Percentiles rank a stretch among this genome's conserved stretches.
phyloP scores from a whole-genome alignment of 495 filamentous ascomycete species.

The Xylaria acuta region DNA sequence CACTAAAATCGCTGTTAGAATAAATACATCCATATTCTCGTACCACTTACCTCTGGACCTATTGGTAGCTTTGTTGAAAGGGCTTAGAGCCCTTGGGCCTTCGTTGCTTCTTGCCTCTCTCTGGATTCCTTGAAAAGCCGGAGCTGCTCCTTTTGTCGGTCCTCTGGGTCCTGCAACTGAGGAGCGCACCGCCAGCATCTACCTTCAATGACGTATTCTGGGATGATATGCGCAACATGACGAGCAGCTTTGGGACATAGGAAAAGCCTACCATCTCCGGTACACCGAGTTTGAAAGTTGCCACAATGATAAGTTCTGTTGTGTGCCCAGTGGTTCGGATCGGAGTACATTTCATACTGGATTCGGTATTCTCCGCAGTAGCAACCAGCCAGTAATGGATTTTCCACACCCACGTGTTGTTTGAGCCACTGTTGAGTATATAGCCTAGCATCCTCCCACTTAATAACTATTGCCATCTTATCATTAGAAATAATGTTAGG shows the following conservation, averaged over 20 bases:
- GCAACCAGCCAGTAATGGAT: not conserved
- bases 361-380: not conserved
- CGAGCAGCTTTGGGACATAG: not conserved
- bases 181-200: not conserved
- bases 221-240: not conserved
- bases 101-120: not conserved
- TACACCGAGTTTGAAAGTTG: not conserved
- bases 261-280: not conserved
- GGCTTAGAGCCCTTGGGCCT: not conserved
- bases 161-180: not conserved
- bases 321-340: not conserved
- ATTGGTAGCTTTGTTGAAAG: not conserved
- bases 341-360: not conserved
- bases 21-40: not conserved
- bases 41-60: not conserved
- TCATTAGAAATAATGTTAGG: no score
- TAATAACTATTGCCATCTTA: not conserved
- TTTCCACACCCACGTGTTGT: not conserved
- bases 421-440: not conserved
- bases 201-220: not conserved
- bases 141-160: not conserved
- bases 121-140: not conserved
- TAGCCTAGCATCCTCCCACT: not conserved
- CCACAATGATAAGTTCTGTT: not conserved
- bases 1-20: not conserved